A percentile compares a stretch with the other conserved stretches of the same genome.
Conservation (phyloP, 2,329 filamentous ascomycete genomes). For the Trichoderma lentiforme region DNA sequence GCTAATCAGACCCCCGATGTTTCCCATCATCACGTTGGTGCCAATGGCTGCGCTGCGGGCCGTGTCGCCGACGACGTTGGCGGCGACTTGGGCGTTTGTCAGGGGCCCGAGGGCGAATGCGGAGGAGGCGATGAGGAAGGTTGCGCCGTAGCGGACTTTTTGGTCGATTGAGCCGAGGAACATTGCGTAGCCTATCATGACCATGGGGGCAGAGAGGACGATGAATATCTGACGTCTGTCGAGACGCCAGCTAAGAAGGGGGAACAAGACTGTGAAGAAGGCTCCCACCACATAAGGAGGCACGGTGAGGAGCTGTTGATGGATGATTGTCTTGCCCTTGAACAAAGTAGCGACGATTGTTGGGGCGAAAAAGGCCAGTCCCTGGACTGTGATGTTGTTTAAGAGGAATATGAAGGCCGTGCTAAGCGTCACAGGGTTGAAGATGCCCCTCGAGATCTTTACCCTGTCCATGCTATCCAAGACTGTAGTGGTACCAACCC, state of each 20-base stretch:
- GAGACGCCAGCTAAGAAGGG: slow-evolving; percentile 58
- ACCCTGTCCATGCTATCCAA: slow-evolving; percentile 59
- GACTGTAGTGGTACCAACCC: slow-evolving; percentile 58
- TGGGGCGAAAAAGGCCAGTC: slow-evolving; percentile 65
- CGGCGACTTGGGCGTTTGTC: slow-evolving; percentile 64
- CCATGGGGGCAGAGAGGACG: slow-evolving; percentile 56
- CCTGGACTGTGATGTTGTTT: slow-evolving; percentile 53
- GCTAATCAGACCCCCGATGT: slow-evolving; percentile 65
- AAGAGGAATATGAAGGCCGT: slow-evolving; percentile 60
- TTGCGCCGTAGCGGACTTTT: slow-evolving; percentile 63
- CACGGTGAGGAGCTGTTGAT: slow-evolving; percentile 67
- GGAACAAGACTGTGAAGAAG: slow-evolving; percentile 62
- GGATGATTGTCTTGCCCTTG: slow-evolving; percentile 50
- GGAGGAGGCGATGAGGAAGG: slow-evolving; percentile 64
- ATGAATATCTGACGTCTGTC: slow-evolving; percentile 61
- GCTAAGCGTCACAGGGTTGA: slow-evolving; percentile 57
- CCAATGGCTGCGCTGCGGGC: slow-evolving; percentile 65
- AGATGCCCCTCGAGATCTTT: slow-evolving; percentile 60
- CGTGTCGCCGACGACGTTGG: slow-evolving; percentile 69
- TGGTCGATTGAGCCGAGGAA: slow-evolving; percentile 57
- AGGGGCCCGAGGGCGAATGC: slow-evolving; percentile 63
- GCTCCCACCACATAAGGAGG: slow-evolving; percentile 68
- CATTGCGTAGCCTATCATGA: slow-evolving; percentile 69
- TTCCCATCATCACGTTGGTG: slow-evolving; percentile 67
- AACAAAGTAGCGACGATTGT: slow-evolving; percentile 70